phyloP scores from a whole-genome alignment of 2,329 filamentous ascomycete species.

The Curvularia spicifera region DNA sequence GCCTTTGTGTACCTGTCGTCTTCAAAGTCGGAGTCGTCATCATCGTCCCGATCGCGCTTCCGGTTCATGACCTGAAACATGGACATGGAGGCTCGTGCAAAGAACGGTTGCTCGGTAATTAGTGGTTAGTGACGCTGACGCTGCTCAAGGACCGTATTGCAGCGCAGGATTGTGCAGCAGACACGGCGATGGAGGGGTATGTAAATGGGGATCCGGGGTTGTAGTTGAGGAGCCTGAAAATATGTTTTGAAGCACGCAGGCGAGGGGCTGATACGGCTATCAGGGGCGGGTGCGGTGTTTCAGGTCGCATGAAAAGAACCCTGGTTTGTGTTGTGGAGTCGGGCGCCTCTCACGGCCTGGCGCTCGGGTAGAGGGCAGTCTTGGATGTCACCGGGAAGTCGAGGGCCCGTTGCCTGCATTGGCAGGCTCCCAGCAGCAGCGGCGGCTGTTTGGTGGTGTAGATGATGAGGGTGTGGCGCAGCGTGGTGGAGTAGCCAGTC shows the following conservation, averaged over 20 bases:
- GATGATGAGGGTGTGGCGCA: conserved; percentile 13
- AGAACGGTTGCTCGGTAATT: conserved; percentile 3
- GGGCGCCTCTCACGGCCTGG: conserved; percentile 18
- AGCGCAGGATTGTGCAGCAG: conserved; percentile 19
- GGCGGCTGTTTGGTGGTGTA: conserved; percentile 8
- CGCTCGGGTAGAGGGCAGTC: conserved; percentile 20
- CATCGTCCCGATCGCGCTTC: conserved; percentile 45
- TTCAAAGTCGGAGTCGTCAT: conserved; percentile 42
- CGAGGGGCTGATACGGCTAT: conserved; percentile 30
- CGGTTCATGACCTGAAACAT: conserved; percentile 37
- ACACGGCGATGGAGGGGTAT: conserved; percentile 21
- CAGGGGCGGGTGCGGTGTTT: conserved; percentile 46
- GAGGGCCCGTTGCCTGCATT: conserved; percentile 13
- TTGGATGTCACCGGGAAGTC: conserved; percentile 10
- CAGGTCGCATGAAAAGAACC: conserved; percentile 38
- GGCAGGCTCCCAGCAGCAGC: conserved; percentile 9
- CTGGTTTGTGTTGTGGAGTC: conserved; percentile 23
- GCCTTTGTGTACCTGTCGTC: conserved; percentile 44
- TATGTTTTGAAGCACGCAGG: conserved; percentile 40
- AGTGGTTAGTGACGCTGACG: conserved; percentile 15
- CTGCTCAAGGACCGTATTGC: conserved; percentile 33
- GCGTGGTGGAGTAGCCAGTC: conserved; percentile 8
- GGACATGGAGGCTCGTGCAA: conserved; percentile 35
- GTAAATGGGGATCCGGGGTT: conserved; percentile 20
- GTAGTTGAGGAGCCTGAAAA: conserved; percentile 28